Percentiles rank a stretch among this genome's conserved stretches.
These are phyloP conservation scores for Blastobotrys terrestris DNA, from an alignment of 805 yeast species.

Conservation along the genomic window DNA sequence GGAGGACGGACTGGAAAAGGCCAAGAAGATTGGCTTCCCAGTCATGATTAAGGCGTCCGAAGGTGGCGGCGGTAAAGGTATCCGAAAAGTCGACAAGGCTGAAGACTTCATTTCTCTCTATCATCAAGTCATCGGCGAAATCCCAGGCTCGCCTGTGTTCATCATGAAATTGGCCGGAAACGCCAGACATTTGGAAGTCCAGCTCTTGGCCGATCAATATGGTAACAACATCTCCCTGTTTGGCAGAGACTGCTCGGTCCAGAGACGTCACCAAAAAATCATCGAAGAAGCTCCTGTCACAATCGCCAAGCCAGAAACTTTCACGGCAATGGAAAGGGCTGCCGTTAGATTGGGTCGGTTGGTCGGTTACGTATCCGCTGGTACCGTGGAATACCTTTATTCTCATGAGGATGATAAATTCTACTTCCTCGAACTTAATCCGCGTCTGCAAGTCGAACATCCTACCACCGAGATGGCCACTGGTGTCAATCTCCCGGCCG, in stretches of 20 bases:
- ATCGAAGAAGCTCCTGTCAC: constrained; percentile 99
- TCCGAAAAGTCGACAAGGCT: constrained; percentile 87
- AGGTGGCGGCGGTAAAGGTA: constrained; percentile 99
- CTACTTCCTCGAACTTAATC: constrained; percentile 93
- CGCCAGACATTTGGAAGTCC: constrained; percentile 98
- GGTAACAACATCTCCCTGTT: constrained; percentile 95
- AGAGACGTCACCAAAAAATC: constrained; percentile 98
- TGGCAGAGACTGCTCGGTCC: constrained; percentile 99
- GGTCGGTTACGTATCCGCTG: constrained; percentile 98
- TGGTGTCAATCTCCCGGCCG: constrained; percentile 96
- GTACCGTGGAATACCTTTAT: constrained; percentile 96
- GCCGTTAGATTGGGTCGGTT: constrained; percentile 95
- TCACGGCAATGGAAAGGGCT: constrained; percentile 88
- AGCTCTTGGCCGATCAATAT: constrained; percentile 94
- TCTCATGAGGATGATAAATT: constrained; percentile 92
- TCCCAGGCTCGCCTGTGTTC: constrained; percentile 98
- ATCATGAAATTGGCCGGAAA: constrained; percentile 96
- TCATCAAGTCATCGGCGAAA: constrained; percentile 93
- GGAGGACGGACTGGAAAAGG: constrained; percentile 83
- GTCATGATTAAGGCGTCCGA: constrained; percentile 99
- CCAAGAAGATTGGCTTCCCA: constrained; percentile 88
- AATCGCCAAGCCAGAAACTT: constrained; percentile 79
- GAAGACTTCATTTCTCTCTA: constrained; percentile 70
- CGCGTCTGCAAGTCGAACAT: constrained; percentile 99
- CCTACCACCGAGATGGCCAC: constrained; percentile 99